A percentile compares a stretch with the other conserved stretches of the same genome.
These are phyloP conservation scores for Pachysandra terminalis DNA, from an alignment of 164 flowering plant species.

Conservation along the genomic window DNA sequence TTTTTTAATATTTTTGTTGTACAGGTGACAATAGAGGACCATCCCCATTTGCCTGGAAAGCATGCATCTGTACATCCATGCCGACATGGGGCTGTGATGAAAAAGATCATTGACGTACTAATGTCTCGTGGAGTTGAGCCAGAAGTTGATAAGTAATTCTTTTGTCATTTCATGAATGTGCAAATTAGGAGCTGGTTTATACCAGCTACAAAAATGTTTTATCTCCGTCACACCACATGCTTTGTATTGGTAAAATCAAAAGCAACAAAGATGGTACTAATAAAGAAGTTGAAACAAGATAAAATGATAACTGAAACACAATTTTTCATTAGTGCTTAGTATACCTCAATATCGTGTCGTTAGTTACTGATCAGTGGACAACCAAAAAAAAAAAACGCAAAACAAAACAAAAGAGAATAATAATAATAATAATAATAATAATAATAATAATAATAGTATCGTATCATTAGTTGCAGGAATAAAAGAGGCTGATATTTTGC, in stretches of 20 bases:
- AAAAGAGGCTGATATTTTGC: no score
- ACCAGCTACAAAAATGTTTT: no score
- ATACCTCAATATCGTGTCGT: no score
- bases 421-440: no score
- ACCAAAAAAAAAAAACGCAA: no score
- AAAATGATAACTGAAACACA: no score
- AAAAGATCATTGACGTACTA: conserved; percentile 89
- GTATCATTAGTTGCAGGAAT: no score
- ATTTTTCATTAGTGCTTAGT: no score
- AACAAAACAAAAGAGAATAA: no score
- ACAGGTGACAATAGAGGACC: conserved; percentile 97
- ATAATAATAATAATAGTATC: no score
- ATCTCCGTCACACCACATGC: no score
- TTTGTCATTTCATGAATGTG: neutral
- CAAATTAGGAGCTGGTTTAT: neutral
- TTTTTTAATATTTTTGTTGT: neutral
- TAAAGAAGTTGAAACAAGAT: neutral
- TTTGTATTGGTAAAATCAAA: neutral
- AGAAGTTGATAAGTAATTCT: conserved; percentile 87
- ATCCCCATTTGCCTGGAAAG: conserved; percentile 96
- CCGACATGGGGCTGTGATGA: conserved; percentile 97
- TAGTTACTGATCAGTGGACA: no score
- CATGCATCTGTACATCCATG: conserved; percentile 99
- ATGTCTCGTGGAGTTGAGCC: conserved; percentile 96
- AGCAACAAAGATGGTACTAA: neutral